phyloP scores from a whole-genome alignment of 805 yeast species.

The Sungouiozyma intestinalis region DNA sequence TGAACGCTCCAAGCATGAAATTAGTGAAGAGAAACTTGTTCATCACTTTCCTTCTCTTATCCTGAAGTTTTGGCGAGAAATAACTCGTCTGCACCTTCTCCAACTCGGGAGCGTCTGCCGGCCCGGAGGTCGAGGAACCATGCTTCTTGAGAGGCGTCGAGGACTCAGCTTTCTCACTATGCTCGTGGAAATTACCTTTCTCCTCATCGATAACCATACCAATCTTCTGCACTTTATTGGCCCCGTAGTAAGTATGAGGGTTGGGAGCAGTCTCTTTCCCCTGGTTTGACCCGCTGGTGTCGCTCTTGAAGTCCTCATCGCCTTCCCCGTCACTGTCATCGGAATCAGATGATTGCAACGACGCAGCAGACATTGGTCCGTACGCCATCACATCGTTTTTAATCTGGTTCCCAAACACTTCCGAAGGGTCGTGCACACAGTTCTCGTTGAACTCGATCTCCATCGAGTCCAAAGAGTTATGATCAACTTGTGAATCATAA shows the following conservation, averaged over 20 bases:
- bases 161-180: background rate
- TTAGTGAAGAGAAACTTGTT: background rate
- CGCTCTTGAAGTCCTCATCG: too few relatives aligned
- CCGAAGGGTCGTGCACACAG: background rate
- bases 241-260: background rate
- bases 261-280: background rate
- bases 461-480: background rate
- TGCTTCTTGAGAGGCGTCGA: background rate
- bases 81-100: background rate
- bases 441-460: background rate
- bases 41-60: constrained; percentile 5
- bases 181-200: background rate
- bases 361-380: background rate
- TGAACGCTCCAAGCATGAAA: constrained; percentile 13
- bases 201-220: background rate
- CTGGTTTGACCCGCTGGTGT: background rate
- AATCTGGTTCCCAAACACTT: background rate
- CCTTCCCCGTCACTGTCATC: background rate
- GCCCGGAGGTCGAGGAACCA: background rate
- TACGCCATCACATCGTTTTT: background rate
- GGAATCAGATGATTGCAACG: background rate
- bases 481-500: background rate
- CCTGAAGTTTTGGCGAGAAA: constrained; percentile 7
- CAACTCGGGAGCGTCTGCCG: background rate
- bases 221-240: background rate